Base-by-base conservation (phyloP, 768 basidiomycete genomes). In the Mycena haematopus region DNA sequence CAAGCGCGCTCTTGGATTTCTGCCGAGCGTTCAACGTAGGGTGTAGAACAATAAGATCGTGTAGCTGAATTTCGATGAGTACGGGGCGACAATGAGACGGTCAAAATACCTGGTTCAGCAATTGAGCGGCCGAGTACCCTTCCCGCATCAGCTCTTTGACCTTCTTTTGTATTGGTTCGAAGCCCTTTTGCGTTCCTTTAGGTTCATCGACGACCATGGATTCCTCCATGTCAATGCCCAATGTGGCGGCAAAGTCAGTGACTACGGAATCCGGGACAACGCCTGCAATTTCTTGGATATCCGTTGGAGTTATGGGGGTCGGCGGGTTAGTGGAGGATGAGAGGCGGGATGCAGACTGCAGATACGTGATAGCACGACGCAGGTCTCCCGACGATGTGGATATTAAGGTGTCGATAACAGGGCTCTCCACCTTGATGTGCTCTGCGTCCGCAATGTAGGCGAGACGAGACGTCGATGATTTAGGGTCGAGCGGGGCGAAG, bases 211-310 rank as follows among this genome's bases (percentile, higher is more conserved):
- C 79, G 51, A 84, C 82, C 77, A 84, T 86, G 3, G 71, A 79
- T 25, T 76, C 76, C 7, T 74, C 81, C 19, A 83, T 69, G 33
- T 95, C 90, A 17, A 98, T 79, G 3, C 95, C 95, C 25, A 98
- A 73, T 0, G 86, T 81, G 19, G 74, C 72, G 0, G 90, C 90
- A 63, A 99, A 88, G 50, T 83, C 80, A 17, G 84, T 78, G 49
- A 99, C 84, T 1, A 92, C 84, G 14, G 70, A 62, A 64, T 88
- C 86, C 0, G 96, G 97, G 0, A 98, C 93, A 25, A 97, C 92
- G 0, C 97, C 97, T 0, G 96, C 96, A 58, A 99, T 99, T 76
- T 99, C 97, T 74, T 98, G 93, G 14, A 99, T 91, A 64, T 95
- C 94, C 17, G 72, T 72, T 8, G 89, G 76, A 3, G 88, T 87